Evolutionary conservation across 78 protist species (phyloP).

Genomic region (Dictyostelium firmibasis): DNA sequence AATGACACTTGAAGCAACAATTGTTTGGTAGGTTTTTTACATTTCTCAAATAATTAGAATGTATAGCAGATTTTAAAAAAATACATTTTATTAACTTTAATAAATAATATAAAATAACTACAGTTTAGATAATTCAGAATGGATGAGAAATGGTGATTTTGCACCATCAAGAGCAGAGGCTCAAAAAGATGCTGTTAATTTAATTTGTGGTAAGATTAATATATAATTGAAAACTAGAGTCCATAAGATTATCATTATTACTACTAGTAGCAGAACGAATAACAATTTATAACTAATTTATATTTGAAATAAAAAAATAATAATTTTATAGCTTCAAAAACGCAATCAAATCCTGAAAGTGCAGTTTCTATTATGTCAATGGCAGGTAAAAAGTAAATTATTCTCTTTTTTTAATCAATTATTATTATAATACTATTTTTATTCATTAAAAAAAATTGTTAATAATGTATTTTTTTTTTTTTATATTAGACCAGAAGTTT

Average conservation of each 20-base stretch:
- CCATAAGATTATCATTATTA: too few species aligned
- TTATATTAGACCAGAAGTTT: slow-evolving; percentile 72
- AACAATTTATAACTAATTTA: not conserved
- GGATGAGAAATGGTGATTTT: slow-evolving; percentile 94
- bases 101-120: not conserved
- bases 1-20: slow-evolving; percentile 80
- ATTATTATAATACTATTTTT: not conserved
- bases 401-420: not conserved
- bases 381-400: slow-evolving; percentile 67
- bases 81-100: not conserved
- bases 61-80: not conserved
- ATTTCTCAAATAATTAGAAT: not conserved
- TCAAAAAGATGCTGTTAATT: slow-evolving; percentile 88
- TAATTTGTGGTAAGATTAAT: slow-evolving; percentile 63
- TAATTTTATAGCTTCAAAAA: slow-evolving; percentile 54
- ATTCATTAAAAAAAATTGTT: not conserved
- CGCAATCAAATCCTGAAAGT: slow-evolving; percentile 88
- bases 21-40: slow-evolving; percentile 52
- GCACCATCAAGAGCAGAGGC: slow-evolving; percentile 90
- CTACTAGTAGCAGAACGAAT: too few species aligned
- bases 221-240: not conserved
- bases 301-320: not conserved
- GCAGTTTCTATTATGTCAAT: slow-evolving; percentile 83
- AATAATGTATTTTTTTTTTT: not conserved
- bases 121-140: slow-evolving; percentile 92